A percentile compares a stretch with the other conserved stretches of the same genome.
Conservation (phyloP, 805 yeast species). For the Yamadazyma tumulicola region DNA sequence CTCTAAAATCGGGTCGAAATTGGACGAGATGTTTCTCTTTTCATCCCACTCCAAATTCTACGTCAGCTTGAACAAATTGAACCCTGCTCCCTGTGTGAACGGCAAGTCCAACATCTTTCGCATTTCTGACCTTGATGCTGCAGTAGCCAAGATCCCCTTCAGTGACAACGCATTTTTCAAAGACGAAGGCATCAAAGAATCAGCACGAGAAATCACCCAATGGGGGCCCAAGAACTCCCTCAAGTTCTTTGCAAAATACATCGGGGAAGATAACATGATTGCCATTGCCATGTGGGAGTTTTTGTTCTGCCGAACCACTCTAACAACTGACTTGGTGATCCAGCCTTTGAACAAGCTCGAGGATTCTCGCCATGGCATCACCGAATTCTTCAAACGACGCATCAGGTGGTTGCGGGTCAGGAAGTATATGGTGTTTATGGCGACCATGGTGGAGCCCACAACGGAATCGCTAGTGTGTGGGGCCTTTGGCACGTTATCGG, state of each 20-base stretch:
- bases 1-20: constrained; percentile 50
- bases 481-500: constrained; percentile 57
- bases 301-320: constrained; percentile 64
- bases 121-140: constrained; percentile 56
- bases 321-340: constrained; percentile 73
- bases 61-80: constrained; percentile 67
- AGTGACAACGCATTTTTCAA: constrained; percentile 27
- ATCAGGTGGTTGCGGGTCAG: constrained; percentile 85
- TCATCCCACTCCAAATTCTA: constrained; percentile 87
- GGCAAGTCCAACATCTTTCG: constrained; percentile 84
- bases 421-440: constrained; percentile 81
- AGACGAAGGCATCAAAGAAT: constrained; percentile 25
- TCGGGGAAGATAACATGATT: constrained; percentile 92
- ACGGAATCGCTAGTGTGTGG: constrained; percentile 77
- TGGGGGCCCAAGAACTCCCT: constrained; percentile 50
- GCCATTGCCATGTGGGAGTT: constrained; percentile 78
- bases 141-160: constrained; percentile 42
- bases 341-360: constrained; percentile 53
- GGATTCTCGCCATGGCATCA: constrained; percentile 37
- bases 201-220: constrained; percentile 21
- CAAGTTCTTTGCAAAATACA: constrained; percentile 69
- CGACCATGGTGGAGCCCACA: constrained; percentile 82
- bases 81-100: constrained; percentile 85
- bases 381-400: constrained; percentile 63
- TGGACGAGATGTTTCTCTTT: constrained; percentile 82